Evolutionary conservation across 371 early-diverging fungal species (phyloP).

Genomic region (Rhizomucor miehei): DNA sequence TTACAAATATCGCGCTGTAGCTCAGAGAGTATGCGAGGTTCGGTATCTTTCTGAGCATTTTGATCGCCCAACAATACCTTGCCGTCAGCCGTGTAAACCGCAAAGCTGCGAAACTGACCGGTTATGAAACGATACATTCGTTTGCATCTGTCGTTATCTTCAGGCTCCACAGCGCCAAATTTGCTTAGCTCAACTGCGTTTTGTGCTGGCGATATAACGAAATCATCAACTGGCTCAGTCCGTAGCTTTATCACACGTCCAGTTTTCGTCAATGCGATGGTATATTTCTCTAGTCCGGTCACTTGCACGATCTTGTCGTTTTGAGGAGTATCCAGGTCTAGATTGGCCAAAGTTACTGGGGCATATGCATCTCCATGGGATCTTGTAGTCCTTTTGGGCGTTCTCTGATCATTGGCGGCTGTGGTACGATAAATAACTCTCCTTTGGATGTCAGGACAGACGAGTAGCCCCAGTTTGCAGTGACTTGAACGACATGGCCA

Average conservation of each 20-base stretch:
- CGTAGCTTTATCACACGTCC: slow-evolving; percentile 6
- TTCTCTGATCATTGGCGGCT: slow-evolving; percentile 14
- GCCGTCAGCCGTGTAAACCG: slow-evolving; percentile 16
- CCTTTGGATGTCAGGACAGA: slow-evolving; percentile 25
- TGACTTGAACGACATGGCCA: slow-evolving; percentile 22
- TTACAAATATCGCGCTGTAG: slow-evolving; percentile 13
- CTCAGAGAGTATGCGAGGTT: not conserved
- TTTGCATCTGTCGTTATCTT: slow-evolving; percentile 1
- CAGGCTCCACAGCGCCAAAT: slow-evolving; percentile 2
- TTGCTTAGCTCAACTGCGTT: slow-evolving; percentile 3
- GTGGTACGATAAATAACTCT: slow-evolving; percentile 18
- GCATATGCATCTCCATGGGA: not conserved
- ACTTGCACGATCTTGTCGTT: slow-evolving; percentile 9
- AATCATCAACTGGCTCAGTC: not conserved
- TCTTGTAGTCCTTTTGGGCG: not conserved
- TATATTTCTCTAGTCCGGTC: slow-evolving; percentile 8
- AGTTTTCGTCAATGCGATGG: slow-evolving; percentile 7
- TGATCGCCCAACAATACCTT: slow-evolving; percentile 5
- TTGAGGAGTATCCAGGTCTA: not conserved
- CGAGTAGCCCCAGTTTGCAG: slow-evolving; percentile 34
- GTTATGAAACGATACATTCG: slow-evolving; percentile 10
- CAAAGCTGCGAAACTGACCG: slow-evolving; percentile 10
- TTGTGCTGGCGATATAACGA: not conserved
- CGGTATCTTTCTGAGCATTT: not conserved
- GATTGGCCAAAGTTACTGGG: slow-evolving; percentile 1